Conservation (phyloP, 108 stramenopile species). For the Epithemia pelagica region DNA sequence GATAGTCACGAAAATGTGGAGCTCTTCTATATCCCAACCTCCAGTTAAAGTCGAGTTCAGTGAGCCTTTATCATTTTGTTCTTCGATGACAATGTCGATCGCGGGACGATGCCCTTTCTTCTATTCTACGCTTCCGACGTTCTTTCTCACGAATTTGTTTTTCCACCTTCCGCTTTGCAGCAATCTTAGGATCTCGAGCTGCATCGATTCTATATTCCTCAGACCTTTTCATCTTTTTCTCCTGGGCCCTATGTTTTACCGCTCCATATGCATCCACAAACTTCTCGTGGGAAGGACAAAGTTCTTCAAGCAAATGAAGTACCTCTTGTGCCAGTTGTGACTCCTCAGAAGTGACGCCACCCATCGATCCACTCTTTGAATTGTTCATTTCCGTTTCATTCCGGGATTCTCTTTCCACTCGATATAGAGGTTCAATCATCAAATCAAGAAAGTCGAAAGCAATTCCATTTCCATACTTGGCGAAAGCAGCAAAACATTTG, state of each 20-base stretch:
- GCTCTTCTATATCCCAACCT: too few relatives aligned
- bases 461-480: slow-evolving; percentile 27
- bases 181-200: slow-evolving; percentile 52
- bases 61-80: too few relatives aligned
- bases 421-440: slow-evolving; percentile 74
- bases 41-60: too few relatives aligned
- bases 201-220: slow-evolving; percentile 54
- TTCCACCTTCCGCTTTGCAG: slow-evolving; percentile 60
- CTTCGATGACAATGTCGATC: not conserved
- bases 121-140: slow-evolving; percentile 59
- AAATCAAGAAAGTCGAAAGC: slow-evolving; percentile 57
- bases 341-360: not conserved
- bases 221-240: slow-evolving; percentile 69
- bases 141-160: slow-evolving; percentile 67
- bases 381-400: slow-evolving; percentile 32
- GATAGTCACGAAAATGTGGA: too few relatives aligned
- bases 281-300: slow-evolving; percentile 32
- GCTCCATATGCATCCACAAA: slow-evolving; percentile 63
- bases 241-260: slow-evolving; percentile 56
- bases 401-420: slow-evolving; percentile 53
- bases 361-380: not conserved
- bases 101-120: slow-evolving; percentile 26
- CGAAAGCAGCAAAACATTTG: slow-evolving; percentile 80
- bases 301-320: slow-evolving; percentile 64
- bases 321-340: slow-evolving; percentile 58